These are phyloP conservation scores for Thelonectria blattea DNA, from an alignment of 2,329 filamentous ascomycete species.

Conservation along the genomic window DNA sequence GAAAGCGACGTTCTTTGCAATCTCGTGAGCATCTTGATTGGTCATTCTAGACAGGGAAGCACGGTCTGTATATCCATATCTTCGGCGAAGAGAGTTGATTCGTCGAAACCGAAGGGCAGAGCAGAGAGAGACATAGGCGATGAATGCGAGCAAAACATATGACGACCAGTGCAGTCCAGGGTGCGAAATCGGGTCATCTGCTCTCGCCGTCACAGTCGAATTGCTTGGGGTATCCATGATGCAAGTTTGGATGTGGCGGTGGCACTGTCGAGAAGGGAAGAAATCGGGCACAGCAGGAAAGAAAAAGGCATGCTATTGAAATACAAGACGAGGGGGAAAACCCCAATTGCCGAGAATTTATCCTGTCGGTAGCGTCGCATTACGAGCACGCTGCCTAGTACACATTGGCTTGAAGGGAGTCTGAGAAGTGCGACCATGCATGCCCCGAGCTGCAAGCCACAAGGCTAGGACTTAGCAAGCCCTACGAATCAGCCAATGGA, in stretches of 20 bases:
- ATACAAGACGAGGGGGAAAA: not conserved
- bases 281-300: not conserved
- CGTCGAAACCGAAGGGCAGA: conserved; percentile 45
- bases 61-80: conserved; percentile 44
- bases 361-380: not conserved
- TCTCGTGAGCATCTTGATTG: conserved; percentile 51
- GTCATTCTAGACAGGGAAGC: conserved; percentile 49
- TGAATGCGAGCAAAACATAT: conserved; percentile 27
- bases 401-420: not conserved
- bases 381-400: not conserved
- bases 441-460: not conserved
- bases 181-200: not conserved
- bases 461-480: not conserved
- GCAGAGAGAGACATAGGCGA: conserved; percentile 44
- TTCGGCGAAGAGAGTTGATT: conserved; percentile 39
- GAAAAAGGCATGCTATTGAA: not conserved
- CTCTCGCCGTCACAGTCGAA: not conserved
- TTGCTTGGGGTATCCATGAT: not conserved
- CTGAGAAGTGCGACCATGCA: not conserved
- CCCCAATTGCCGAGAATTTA: not conserved
- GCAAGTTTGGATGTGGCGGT: not conserved
- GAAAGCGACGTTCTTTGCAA: conserved; percentile 44
- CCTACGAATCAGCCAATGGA: not conserved
- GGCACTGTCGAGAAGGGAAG: not conserved
- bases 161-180: conserved; percentile 8